phyloP scores from a whole-genome alignment of 1,284 basidiomycete species.

The Austroboletus niveus region DNA sequence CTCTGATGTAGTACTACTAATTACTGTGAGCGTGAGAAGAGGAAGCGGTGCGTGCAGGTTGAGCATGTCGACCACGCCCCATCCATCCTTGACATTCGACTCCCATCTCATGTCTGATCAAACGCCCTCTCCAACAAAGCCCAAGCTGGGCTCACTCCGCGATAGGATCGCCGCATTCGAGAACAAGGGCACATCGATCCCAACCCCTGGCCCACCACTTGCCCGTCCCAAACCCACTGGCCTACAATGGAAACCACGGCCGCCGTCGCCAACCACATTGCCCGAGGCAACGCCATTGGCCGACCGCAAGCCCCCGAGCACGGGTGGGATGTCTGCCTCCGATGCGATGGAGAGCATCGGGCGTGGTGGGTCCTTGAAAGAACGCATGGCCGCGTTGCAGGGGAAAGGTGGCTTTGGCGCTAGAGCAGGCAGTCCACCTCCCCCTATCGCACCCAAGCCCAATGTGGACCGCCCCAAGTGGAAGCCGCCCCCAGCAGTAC shows the following conservation, averaged over 20 bases:
- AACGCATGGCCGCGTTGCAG: constrained; percentile 89
- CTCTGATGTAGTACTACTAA: not conserved
- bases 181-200: constrained; percentile 41
- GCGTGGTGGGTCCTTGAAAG: constrained; percentile 69
- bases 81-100: constrained; percentile 9
- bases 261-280: constrained; percentile 52
- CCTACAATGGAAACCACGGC: constrained; percentile 66
- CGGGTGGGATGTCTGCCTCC: constrained; percentile 67
- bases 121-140: constrained; percentile 41
- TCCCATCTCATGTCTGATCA: constrained; percentile 42
- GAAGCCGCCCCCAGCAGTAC: constrained; percentile 63
- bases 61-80: constrained; percentile 19
- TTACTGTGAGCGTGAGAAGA: constrained; percentile 24
- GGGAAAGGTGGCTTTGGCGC: constrained; percentile 74
- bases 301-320: constrained; percentile 28
- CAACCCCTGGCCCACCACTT: constrained; percentile 35
- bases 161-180: constrained; percentile 85
- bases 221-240: constrained; percentile 70
- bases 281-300: constrained; percentile 25
- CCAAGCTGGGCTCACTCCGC: constrained; percentile 71
- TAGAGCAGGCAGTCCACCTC: constrained; percentile 23
- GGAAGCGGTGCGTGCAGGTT: not conserved
- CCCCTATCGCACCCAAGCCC: constrained; percentile 57
- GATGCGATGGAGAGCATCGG: constrained; percentile 83
- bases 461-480: constrained; percentile 73